Conservation (phyloP, 805 yeast species). For the Kodamaea sagamina region DNA sequence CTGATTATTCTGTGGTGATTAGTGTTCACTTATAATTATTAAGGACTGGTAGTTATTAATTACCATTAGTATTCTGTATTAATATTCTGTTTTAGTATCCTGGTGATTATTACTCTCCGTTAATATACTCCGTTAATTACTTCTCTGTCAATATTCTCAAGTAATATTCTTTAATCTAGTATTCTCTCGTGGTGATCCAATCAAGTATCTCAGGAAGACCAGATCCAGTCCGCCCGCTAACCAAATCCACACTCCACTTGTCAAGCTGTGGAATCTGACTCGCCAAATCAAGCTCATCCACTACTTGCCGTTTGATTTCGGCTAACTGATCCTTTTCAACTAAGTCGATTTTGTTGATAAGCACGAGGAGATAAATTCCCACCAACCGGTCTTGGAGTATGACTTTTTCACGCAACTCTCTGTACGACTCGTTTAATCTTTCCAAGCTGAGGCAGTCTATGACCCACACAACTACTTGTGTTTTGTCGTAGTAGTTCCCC, state of each 20-base stretch:
- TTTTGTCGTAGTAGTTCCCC: slow-evolving; percentile 86
- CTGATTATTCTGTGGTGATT: too few species aligned
- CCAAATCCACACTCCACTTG: slow-evolving; percentile 30
- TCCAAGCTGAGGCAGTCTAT: slow-evolving; percentile 66
- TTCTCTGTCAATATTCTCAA: background rate
- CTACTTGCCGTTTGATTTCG: slow-evolving; percentile 12
- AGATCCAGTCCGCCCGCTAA: slow-evolving; percentile 39
- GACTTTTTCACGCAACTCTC: slow-evolving; percentile 62
- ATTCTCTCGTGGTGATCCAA: slow-evolving; percentile 28
- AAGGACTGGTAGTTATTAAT: too few species aligned
- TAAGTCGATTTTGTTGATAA: slow-evolving; percentile 76
- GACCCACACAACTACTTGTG: slow-evolving; percentile 82
- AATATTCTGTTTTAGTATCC: too few species aligned
- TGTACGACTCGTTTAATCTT: slow-evolving; percentile 63
- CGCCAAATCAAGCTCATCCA: slow-evolving; percentile 21
- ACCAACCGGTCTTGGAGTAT: slow-evolving; percentile 66
- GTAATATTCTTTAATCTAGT: slow-evolving; percentile 9
- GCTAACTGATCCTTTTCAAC: slow-evolving; percentile 29
- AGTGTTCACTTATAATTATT: too few species aligned
- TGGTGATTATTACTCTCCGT: too few species aligned
- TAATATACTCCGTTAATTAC: background rate
- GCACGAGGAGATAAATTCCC: slow-evolving; percentile 66
- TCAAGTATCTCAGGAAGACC: slow-evolving; percentile 29
- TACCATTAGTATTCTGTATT: too few species aligned
- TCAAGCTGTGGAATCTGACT: slow-evolving; percentile 22